A percentile compares a stretch with the other conserved stretches of the same genome.
Conservation (phyloP, 2,329 filamentous ascomycete species). For the Drechslerella dactyloides region DNA sequence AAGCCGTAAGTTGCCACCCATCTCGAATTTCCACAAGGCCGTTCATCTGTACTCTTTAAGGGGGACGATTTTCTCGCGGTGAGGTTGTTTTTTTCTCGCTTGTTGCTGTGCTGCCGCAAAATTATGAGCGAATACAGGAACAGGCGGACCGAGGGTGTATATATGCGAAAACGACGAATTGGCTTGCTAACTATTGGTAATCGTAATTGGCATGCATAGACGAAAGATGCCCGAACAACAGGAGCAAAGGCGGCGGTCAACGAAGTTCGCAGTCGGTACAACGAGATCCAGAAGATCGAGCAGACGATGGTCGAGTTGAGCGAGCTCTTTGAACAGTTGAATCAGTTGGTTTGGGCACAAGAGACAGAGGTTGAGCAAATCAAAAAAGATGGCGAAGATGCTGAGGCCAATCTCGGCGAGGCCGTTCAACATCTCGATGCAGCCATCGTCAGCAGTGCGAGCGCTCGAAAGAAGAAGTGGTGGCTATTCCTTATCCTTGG, state of each 20-base stretch:
- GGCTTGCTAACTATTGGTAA: background rate
- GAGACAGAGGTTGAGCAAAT: slow-evolving; percentile 68
- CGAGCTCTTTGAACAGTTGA: slow-evolving; percentile 74
- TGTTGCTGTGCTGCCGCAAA: too few species aligned
- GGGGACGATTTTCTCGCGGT: too few species aligned
- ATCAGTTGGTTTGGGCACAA: slow-evolving; percentile 75
- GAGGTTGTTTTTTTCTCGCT: too few species aligned
- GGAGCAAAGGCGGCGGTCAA: slow-evolving; percentile 73
- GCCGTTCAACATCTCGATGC: slow-evolving; percentile 73
- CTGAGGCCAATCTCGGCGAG: slow-evolving; percentile 70
- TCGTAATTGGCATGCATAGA: background rate
- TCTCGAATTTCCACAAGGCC: slow-evolving; percentile 61
- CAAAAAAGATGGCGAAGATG: slow-evolving; percentile 71
- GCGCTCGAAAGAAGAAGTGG: slow-evolving; percentile 79
- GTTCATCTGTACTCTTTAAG: too few species aligned
- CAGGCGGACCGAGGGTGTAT: background rate
- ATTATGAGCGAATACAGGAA: too few species aligned
- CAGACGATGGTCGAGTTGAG: slow-evolving; percentile 74
- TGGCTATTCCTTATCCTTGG: slow-evolving; percentile 69
- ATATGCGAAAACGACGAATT: background rate
- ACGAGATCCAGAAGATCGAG: slow-evolving; percentile 81
- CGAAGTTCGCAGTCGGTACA: slow-evolving; percentile 80
- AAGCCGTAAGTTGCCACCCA: slow-evolving; percentile 67
- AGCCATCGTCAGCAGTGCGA: slow-evolving; percentile 70
- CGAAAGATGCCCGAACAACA: slow-evolving; percentile 19